Evolutionary conservation across 176 grass and related monocot species (phyloP).

Genomic region (Aegilops sharonensis): DNA sequence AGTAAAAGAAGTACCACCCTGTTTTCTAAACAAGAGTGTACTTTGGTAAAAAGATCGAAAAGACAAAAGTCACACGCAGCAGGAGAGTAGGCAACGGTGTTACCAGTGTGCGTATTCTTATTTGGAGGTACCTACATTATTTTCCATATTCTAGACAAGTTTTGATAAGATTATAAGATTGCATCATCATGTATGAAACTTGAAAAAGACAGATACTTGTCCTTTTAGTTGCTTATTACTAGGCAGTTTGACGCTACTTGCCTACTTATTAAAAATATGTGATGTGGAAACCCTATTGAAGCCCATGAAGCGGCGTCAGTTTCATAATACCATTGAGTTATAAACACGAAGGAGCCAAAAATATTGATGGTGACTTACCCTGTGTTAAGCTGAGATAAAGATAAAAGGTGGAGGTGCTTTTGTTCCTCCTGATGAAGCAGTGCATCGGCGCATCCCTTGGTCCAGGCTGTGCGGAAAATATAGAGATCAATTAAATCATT

Average conservation of each 20-base stretch:
- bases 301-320: neutral
- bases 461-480: constrained; percentile 56
- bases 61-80: neutral
- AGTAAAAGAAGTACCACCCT: neutral
- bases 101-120: neutral
- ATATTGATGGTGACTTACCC: constrained; percentile 42
- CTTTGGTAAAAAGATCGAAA: constrained; percentile 5
- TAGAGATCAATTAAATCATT: neutral
- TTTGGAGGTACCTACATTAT: neutral
- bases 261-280: neutral
- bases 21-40: constrained; percentile 25
- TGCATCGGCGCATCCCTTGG: constrained; percentile 78
- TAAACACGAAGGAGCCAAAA: neutral
- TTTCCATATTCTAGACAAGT: constrained; percentile 13
- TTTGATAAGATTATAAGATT: constrained; percentile 16
- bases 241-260: constrained; percentile 7
- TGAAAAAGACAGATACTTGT: neutral
- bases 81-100: neutral
- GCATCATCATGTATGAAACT: neutral
- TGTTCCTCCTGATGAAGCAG: constrained; percentile 93
- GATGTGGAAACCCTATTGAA: neutral
- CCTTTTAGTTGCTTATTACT: neutral
- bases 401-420: constrained; percentile 79
- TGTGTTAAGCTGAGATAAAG: constrained; percentile 76
- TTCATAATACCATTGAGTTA: constrained; percentile 15